Base-by-base conservation (phyloP, 169 alveolate species). In the Prorocentrum cordatum region DNA sequence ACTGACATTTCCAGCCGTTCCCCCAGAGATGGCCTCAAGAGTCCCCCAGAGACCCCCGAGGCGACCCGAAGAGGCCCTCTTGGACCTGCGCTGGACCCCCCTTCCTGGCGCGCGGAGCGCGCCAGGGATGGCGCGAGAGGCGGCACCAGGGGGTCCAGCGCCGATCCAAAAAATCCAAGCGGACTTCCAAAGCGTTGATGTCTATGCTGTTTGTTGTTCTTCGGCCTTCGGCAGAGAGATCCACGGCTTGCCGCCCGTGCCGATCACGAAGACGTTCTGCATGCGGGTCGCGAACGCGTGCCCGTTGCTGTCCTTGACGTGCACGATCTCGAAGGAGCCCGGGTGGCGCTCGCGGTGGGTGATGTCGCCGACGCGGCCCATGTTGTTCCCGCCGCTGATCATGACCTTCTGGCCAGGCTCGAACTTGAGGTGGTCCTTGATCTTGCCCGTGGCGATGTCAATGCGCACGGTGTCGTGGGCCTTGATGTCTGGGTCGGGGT, bases 371-470 rank as follows among this genome's bases (percentile, higher is more conserved):
- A 97, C 99, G 92, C 99, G 97, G 29, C 87, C 99, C 83, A 97
- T 97, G 95, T 97, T 97, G 96, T 97, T 97, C 31, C 99, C 99
- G 38, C 99, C 99, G 62, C 97, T 96, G 90, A 97, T 94, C 97
- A 96, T 96, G 84, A 95, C 98, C 92, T 94, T 96, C 66, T 64
- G 47, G 68, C 91, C 99, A 33, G 95, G 93, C 93, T 97, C 99
- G 92, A 96, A 97, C 94, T 97, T 97, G 93, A 96, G 92, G 94
- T 94, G 95, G 72, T 97, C 99, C 87, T 94, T 47, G 47, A 96
- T 97, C 96, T 97, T 98, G 54, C 98, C 98, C 80, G 98, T 97
- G 82, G 93, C 97, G 83, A 98, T 87, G 93, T 97, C 98, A 72
- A 97, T 75, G 82, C 98, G 96, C 70, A 98, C 93, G 83, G 99